Base-by-base conservation (phyloP, 2,329 filamentous ascomycete genomes). In the Colletotrichum sidae region DNA sequence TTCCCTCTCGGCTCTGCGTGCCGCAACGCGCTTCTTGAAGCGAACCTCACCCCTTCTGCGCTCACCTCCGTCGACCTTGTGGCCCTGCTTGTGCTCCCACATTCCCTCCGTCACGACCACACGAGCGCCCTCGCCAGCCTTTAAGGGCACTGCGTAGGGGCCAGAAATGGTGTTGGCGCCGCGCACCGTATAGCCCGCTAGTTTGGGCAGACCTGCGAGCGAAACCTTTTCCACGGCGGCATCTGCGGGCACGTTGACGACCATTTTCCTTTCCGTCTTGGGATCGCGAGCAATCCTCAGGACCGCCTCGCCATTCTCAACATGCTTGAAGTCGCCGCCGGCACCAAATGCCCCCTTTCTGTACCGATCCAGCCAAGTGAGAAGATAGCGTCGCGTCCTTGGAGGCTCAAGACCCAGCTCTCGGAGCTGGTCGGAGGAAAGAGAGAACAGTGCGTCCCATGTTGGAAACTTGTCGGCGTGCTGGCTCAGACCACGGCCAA, bases 61-160 rank as follows among this genome's bases (percentile, higher is more conserved):
- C 84, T 99, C 96, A 84, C 96, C 96, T 74, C 96, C 96, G 79
- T 98, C 94, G 70, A 99, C 90, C 89, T 98, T 98, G 74, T 89
- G 88, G 35, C 96, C 95, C 72, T 90, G 86, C 76, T 86, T 90
- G 73, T 94, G 85, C 82, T 98, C 95, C 96, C 95, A 98, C 83
- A 98, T 91, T 9, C 95, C 94, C 77, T 97, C 94, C 61, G 90
- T 88, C 25, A 92, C 85, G 68, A 84, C 83, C 70, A 98, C 84
- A 55, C 84, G 83, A 10, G 90, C 92, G 8, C 88, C 89, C 45
- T 82, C 80, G 1, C 87, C 85, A 1, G 86, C 87, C 77, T 91
- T 90, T 35, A 94, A 75, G 5, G 89, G 88, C 74, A 90, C 82
- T 6, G 94, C 86, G 72, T 89, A 91, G 2, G 92, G 92, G 0